A percentile compares a stretch with the other conserved stretches of the same genome.
phyloP scores from a whole-genome alignment of 768 basidiomycete species.

The Hericium rajendrae region DNA sequence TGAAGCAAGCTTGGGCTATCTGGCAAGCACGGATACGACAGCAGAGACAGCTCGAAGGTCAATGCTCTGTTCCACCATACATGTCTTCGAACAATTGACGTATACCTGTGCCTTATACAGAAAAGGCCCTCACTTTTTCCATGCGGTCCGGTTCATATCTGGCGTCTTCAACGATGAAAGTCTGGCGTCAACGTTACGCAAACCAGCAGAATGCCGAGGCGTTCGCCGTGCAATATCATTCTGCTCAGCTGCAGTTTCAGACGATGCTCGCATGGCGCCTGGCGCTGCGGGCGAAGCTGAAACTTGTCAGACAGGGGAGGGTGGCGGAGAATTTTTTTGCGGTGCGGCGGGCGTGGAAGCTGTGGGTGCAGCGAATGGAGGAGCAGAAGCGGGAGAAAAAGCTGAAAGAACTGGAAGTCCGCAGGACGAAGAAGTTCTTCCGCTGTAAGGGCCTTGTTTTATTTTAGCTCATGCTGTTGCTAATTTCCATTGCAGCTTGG shows the following conservation, averaged over 20 bases:
- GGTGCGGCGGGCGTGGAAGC: conserved; percentile 35
- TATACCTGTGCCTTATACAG: conserved; percentile 21
- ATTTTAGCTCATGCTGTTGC: not conserved
- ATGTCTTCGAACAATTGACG: not conserved
- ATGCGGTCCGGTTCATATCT: conserved; percentile 33
- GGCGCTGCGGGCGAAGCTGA: conserved; percentile 38
- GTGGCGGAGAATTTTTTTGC: conserved; percentile 43
- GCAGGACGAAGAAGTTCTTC: conserved; percentile 27
- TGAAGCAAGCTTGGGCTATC: conserved; percentile 35
- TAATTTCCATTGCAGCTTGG: conserved; percentile 5
- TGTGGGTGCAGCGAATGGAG: conserved; percentile 38
- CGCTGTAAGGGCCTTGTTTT: conserved; percentile 19
- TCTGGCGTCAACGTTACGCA: conserved; percentile 35
- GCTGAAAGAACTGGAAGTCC: conserved; percentile 33
- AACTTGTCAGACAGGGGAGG: conserved; percentile 44
- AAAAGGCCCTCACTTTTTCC: conserved; percentile 40
- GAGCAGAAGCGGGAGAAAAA: conserved; percentile 35
- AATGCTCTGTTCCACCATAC: not conserved
- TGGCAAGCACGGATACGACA: conserved; percentile 41
- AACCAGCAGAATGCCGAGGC: conserved; percentile 36
- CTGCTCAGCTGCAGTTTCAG: conserved; percentile 29
- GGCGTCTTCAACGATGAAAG: conserved; percentile 27
- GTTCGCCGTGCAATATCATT: conserved; percentile 43
- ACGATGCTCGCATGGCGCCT: conserved; percentile 47
- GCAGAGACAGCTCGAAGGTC: conserved; percentile 39